Conservation (phyloP, 177 flowering plant genomes). For the Vitis hybrid region DNA sequence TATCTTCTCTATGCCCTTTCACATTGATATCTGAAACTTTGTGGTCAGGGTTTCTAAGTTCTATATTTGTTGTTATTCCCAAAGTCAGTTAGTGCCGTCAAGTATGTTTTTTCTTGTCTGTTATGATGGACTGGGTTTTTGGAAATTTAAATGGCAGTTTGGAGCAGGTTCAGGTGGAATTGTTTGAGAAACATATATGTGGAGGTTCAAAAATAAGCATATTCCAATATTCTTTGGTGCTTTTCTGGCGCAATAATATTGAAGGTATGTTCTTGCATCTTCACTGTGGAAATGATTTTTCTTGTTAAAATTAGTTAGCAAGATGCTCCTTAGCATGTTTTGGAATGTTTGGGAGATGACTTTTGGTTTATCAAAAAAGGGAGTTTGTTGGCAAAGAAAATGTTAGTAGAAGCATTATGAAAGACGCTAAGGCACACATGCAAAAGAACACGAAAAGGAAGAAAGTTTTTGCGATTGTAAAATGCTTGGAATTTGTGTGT, state of each 20-base stretch:
- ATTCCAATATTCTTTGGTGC: conserved; percentile 63
- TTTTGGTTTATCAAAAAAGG: no score
- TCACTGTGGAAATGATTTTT: not conserved
- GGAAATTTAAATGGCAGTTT: conserved; percentile 63
- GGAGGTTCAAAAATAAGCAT: conserved; percentile 57
- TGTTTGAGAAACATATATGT: conserved; percentile 50
- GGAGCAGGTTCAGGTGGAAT: conserved; percentile 71
- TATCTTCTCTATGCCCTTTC: not conserved
- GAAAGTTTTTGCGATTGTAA: no score
- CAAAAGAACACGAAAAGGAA: no score
- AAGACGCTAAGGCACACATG: no score
- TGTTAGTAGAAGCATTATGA: no score
- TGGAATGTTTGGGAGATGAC: no score
- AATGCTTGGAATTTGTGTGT: no score
- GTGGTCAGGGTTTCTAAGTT: no score
- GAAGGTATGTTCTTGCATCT: conserved; percentile 42
- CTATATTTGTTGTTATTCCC: no score
- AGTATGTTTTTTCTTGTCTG: conserved; percentile 6
- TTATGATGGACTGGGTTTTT: conserved; percentile 30
- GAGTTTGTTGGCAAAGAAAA: no score
- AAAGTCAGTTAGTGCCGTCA: not conserved
- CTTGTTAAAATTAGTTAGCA: no score
- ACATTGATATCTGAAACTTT: not conserved
- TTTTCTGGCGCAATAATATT: conserved; percentile 29
- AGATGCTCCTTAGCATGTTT: no score